Base-by-base conservation (phyloP, 2,329 filamentous ascomycete genomes). In the Fusarium sp. region DNA sequence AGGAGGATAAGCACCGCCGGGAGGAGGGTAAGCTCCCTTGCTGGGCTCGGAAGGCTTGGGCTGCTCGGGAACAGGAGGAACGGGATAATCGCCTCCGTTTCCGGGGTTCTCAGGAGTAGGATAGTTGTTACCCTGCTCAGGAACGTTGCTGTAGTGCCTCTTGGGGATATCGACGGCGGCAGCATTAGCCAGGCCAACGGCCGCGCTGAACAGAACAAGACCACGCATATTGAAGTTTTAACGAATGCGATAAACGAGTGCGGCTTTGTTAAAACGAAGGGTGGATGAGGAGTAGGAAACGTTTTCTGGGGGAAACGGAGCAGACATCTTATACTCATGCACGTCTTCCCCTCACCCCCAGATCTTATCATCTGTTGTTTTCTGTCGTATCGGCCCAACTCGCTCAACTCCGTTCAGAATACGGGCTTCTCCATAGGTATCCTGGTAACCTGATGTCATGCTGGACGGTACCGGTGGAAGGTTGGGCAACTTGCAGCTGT, bases 401-500 rank as follows among this genome's bases (percentile, higher is more conserved):
- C 33, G 31, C 52, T 43, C 54, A 24, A 36, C 40, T 38, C 28
- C 17, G 38, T n/a, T 28, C 18, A 36, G 38, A 60, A 70, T 70
- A 70, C 68, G 68, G 68, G 63, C 48, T 20, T 50, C 64, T 71
- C 68, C 67, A 70, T 70, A 54, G 53, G n/a, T 10, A 71, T 54
- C 62, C 58, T 15, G 11, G 63, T 13, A 40, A 34, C 31, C 43
- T 71, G 68, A 71, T 67, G 63, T 70, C 68, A 70, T 70, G 22
- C 40, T 43, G 20, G 53, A 22, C 24, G 38, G 26, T 39, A 39
- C 20, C 17, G 48, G 36, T 31, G 18, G 40, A 39, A 48, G 62
- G 44, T 56, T 65, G 66, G 60, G 45, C 40, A 39, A 52, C 28
- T 13, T 69, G 63, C 53, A 63, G 44, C 48, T 40, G 17, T 10